Evolutionary conservation across 805 yeast genomes (phyloP), one percentile per base, ranked within the genome.

Genomic region (Priceomyces carsonii): DNA sequence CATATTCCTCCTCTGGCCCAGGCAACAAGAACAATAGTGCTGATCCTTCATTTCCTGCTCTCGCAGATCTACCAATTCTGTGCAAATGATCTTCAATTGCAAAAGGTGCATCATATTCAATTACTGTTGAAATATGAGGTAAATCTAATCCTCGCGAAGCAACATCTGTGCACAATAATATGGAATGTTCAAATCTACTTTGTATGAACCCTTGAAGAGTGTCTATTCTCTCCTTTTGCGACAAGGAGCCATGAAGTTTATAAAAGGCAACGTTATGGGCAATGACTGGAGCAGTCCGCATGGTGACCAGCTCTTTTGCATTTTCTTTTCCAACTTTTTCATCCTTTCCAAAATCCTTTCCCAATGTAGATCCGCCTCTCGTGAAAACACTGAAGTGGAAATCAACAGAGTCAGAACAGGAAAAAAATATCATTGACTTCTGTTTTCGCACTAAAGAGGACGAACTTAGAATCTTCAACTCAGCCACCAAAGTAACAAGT

Each of bases 381-480:
- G 85, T 73, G 47, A 95, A 79, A 0, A 80, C 83, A 29, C 78
- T 75, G 59, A 80, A 88, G 61, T 93, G 96, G 66, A 85, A 93
- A 48, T 93, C 90, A 15, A 95, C 98, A n/a, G 96, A 85, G 55
- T 91, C 98, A 0, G 98, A 80, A 64, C 99, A 91, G 9, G 96
- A 85, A 45, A 90, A 75, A 58, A 93, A 93, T 0, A 93, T 88
- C 56, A 93, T 82, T 1, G 88, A 79, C 43, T 85, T 75, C 18
- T 17, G 27, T 17, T 26, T 28, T 4, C 13, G 10, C n/a, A 18
- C 30, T 7, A n/a, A 12, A 9, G 39, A 33, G 6, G 39, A 35
- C 6, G 30, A 24, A 5, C 43, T 36, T 4, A 82, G 61, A 12
- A 70, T 64, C 51, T 75, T 78, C 40, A 93, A 66, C 4, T 73